Base-by-base conservation (phyloP, 2,329 filamentous ascomycete species). In the Alternaria sp. region DNA sequence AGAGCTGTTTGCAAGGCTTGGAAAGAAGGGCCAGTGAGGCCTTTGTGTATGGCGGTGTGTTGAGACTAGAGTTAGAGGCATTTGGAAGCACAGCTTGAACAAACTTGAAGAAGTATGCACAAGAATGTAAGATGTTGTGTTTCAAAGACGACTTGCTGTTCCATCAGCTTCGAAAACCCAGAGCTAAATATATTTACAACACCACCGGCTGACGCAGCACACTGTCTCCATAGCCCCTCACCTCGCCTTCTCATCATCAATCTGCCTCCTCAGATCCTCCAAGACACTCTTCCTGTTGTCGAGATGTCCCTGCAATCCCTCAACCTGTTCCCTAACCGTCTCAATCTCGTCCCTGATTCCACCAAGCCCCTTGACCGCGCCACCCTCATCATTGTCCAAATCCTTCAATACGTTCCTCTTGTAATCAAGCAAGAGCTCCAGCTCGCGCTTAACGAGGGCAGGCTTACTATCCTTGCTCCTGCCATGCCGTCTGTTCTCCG, bases 391-490 rank as follows among this genome's bases (percentile, higher is more conserved):
- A 64, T 88, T 86, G 79, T 95, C 90, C 79, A 93, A 74, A 51
- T 91, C 93, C 68, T 88, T 85, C 76, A 94, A 83, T 82, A 89
- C 90, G 74, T 88, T 88, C 77, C 92, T 85, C 87, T 99, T 99
- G 79, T 96, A 98, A 75, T 99, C 95, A 43, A 99, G 84, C 79
- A 99, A 81, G 81, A 97, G 92, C 79, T 98, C 93, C 47, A 97
- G 83, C 81, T 99, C 95, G 64, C 94, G 86, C 85, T 97, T 98
- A 57, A 98, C 92, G 41, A 99, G 85, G 38, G 93, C 92, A 43
- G 94, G 94, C 80, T 93, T 96, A 24, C 88, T 90, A 46, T 93
- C 84, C 81, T 86, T 88, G 69, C 84, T 87, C 67, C 86, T 86
- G 72, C 74, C 82, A 71, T 78, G 84, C 78, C 80, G 73, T 47